phyloP scores from a whole-genome alignment of 2,329 filamentous ascomycete species.

The Penicillium sp. region DNA sequence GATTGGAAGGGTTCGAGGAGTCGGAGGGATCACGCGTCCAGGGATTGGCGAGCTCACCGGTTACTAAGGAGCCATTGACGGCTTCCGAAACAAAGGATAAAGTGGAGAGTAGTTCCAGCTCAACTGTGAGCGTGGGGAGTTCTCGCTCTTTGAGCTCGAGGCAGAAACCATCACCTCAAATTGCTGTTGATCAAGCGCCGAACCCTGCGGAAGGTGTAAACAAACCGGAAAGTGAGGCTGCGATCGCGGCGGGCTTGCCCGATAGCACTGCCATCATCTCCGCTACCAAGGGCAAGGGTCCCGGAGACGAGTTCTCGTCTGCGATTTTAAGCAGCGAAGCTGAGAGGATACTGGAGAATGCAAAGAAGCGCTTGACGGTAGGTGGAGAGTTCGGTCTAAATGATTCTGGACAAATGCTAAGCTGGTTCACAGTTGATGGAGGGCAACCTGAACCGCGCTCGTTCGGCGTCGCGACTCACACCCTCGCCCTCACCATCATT shows the following conservation, averaged over 20 bases:
- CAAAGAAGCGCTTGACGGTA: constrained; percentile 82
- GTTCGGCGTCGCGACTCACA: constrained; percentile 59
- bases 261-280: constrained; percentile 29
- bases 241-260: constrained; percentile 3
- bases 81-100: constrained; percentile 48
- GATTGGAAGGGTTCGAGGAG: constrained; percentile 18
- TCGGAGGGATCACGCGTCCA: constrained; percentile 3
- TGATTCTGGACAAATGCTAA: constrained; percentile 16
- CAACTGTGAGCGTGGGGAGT: constrained; percentile 34
- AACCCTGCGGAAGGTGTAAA: constrained; percentile 6
- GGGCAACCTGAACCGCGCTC: constrained; percentile 76
- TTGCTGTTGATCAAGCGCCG: constrained; percentile 4
- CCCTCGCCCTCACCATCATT: constrained; percentile 43
- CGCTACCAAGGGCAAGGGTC: constrained; percentile 36
- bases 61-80: constrained; percentile 50
- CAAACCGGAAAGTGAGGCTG: constrained; percentile 5
- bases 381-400: constrained; percentile 32
- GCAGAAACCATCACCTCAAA: constrained; percentile 8
- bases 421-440: constrained; percentile 70
- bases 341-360: constrained; percentile 86
- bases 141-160: constrained; percentile 23
- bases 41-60: constrained; percentile 16
- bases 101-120: constrained; percentile 36
- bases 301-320: constrained; percentile 64
- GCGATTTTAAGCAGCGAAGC: constrained; percentile 74